A percentile compares a stretch with the other conserved stretches of the same genome.
These are phyloP conservation scores for Neonectria coccinea DNA, from an alignment of 2,329 filamentous ascomycete species.

Conservation along the genomic window DNA sequence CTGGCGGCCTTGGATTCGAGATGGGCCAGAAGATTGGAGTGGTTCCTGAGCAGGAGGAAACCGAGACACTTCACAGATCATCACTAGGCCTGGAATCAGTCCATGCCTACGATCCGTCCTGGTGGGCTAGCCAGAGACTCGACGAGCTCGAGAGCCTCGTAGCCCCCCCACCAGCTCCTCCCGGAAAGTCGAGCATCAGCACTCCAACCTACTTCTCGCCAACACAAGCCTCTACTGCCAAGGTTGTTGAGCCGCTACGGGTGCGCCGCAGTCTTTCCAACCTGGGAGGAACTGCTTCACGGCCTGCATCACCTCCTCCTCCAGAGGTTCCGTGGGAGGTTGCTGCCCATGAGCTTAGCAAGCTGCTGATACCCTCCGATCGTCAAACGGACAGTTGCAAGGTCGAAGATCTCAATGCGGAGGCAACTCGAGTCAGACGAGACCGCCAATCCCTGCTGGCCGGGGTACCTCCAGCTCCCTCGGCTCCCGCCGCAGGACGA, in stretches of 20 bases:
- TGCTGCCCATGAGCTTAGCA: conserved; percentile 85
- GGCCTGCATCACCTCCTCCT: conserved; percentile 73
- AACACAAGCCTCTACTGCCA: conserved; percentile 88
- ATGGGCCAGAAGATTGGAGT: conserved; percentile 66
- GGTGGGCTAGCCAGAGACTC: conserved; percentile 77
- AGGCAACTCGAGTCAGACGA: conserved; percentile 70
- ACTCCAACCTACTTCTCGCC: conserved; percentile 85
- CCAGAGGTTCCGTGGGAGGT: conserved; percentile 88
- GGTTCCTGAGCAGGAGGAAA: conserved; percentile 49
- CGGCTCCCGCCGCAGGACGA: conserved; percentile 50
- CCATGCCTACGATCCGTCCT: conserved; percentile 72
- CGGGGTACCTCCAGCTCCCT: conserved; percentile 45
- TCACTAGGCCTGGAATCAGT: conserved; percentile 44
- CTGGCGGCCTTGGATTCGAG: conserved; percentile 65
- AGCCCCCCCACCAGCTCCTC: conserved; percentile 60
- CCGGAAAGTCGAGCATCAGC: conserved; percentile 65
- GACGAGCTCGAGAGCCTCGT: conserved; percentile 75
- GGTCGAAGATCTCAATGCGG: conserved; percentile 81
- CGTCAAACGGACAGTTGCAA: conserved; percentile 81
- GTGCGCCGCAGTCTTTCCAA: conserved; percentile 73
- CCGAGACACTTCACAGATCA: conserved; percentile 13
- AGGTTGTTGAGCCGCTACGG: conserved; percentile 76
- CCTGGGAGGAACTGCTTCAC: conserved; percentile 53
- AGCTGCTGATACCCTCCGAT: conserved; percentile 81
- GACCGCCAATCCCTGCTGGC: conserved; percentile 71